Evolutionary conservation across 1,139 yeast species (phyloP).

Genomic region (Hansenula anomala): DNA sequence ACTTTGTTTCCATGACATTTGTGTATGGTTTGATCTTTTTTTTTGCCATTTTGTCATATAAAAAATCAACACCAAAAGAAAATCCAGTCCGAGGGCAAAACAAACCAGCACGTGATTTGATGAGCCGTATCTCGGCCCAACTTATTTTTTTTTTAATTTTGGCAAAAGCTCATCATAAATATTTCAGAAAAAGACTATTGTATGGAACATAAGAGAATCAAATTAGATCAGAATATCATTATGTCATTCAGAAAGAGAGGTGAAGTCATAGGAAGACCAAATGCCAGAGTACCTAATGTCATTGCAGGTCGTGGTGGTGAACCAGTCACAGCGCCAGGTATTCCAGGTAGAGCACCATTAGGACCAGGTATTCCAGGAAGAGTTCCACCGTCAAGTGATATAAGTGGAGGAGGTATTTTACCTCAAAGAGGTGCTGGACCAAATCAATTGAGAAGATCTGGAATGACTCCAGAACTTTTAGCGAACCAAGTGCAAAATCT

Average conservation of each 20-base stretch:
- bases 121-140: too few species aligned
- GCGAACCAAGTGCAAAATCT: slow-evolving; percentile 7
- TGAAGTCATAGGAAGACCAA: slow-evolving; percentile 39
- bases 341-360: slow-evolving; percentile 9
- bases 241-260: slow-evolving; percentile 76
- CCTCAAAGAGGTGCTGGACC: slow-evolving; percentile 15
- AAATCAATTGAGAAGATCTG: slow-evolving; percentile 1
- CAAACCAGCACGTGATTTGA: too few species aligned
- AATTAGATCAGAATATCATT: not conserved
- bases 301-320: slow-evolving; percentile 8
- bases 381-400: slow-evolving; percentile 9
- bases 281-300: slow-evolving; percentile 10
- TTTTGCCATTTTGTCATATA: too few species aligned
- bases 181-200: not conserved
- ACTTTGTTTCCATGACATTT: not conserved
- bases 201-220: slow-evolving; percentile 1
- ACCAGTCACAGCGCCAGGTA: slow-evolving; percentile 1
- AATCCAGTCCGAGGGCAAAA: too few species aligned
- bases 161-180: too few species aligned
- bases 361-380: slow-evolving; percentile 14
- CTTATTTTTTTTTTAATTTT: too few species aligned
- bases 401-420: slow-evolving; percentile 10
- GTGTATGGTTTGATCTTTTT: too few species aligned
- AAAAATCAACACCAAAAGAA: too few species aligned
- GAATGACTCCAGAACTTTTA: slow-evolving; percentile 1